Evolutionary conservation across 2,329 filamentous ascomycete species (phyloP), one percentile per base, ranked within the genome.

Genomic region (Fonsecaea pedrosoi): DNA sequence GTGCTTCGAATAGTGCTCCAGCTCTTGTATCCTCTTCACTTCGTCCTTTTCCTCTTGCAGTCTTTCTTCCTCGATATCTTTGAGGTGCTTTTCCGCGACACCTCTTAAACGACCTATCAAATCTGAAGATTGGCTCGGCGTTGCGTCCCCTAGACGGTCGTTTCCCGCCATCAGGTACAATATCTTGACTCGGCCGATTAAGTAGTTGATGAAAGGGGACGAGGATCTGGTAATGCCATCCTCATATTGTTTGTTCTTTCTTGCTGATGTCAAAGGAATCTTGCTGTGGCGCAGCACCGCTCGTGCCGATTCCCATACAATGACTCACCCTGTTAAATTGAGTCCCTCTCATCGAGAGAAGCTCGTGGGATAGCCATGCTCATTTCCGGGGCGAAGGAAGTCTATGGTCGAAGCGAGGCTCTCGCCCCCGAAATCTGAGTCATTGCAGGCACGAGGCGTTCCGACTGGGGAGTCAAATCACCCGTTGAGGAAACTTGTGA

Each of bases 1-100:
- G 13, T 56, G 67, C 60, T 65, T 69, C 7, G 55, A 55, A 54
- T 71, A 69, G 55, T 54, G 64, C 38, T 68, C 67, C 5, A 71
- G 35, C 8, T 69, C 69, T 65, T 65, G 42, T 7, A 21, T 42
- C 37, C 60, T 58, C 53, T 42, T 65, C 10, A 55, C 1, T n/a
- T 63, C 56, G 8, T 67, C 56, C 35, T 60, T 58, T 15, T 69
- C 40, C 55, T 66, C 67, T 25, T 67, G 67, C 7, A 53, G n/a
- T 25, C 54, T 64, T 34, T 71, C 64, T 50, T 65, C 50, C 12
- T 63, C 59, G 21, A 71, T 69, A 25, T 68, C 60, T 25, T 56
- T 50, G 34, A 71, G 54, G 57, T 71, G 69, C 12, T 62, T 54
- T 30, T 68, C 61, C 34, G 69, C 69, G 21, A 71, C 38, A 13